These are phyloP conservation scores for Daldinia grandis DNA, from an alignment of 495 filamentous ascomycete species.

Conservation along the genomic window DNA sequence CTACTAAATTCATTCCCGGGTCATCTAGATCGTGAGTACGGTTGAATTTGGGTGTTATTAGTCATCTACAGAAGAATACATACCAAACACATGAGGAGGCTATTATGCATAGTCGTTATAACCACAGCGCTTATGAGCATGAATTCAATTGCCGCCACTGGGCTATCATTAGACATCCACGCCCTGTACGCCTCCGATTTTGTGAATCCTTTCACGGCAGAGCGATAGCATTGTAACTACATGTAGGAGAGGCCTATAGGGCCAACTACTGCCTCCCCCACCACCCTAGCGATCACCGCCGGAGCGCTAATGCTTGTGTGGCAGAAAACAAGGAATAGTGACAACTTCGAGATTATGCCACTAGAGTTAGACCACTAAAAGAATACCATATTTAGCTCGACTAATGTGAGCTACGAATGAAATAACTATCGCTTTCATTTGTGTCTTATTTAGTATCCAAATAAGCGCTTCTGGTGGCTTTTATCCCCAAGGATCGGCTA, in stretches of 20 bases:
- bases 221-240: conserved; percentile 13
- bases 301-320: conserved; percentile 16
- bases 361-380: neutral
- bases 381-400: neutral
- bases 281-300: conserved; percentile 6
- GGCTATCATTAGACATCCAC: conserved; percentile 1
- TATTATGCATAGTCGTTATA: conserved; percentile 1
- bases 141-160: conserved; percentile 15
- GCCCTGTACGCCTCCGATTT: conserved; percentile 23
- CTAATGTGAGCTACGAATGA: conserved; percentile 3
- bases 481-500: conserved; percentile 8
- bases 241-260: conserved; percentile 18
- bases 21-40: neutral
- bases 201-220: conserved; percentile 34
- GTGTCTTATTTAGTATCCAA: conserved; percentile 25
- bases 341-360: conserved; percentile 2
- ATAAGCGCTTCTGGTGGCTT: conserved; percentile 9
- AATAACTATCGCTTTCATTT: neutral
- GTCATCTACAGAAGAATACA: neutral
- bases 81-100: conserved; percentile 16
- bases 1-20: neutral
- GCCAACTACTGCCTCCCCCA: conserved; percentile 18
- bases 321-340: conserved; percentile 18
- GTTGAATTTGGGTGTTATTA: neutral
- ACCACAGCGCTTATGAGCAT: conserved; percentile 5